Conservation (phyloP, 495 filamentous ascomycete species). For the Trichoderma erinaceum region DNA sequence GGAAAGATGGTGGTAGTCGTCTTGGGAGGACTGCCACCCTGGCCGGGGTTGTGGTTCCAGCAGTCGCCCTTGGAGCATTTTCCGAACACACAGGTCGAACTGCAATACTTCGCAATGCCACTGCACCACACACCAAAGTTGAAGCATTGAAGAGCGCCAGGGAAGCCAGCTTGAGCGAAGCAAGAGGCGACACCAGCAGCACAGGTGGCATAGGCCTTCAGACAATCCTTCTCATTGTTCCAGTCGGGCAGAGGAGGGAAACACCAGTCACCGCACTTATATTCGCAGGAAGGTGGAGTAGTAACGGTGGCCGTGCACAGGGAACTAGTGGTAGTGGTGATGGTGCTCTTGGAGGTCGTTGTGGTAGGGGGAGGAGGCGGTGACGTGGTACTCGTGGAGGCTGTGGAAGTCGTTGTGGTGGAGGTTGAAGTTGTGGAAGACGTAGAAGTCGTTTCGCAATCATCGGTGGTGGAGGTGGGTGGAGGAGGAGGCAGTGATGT, state of each 20-base stretch:
- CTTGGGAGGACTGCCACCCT: conserved; percentile 20
- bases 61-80: conserved; percentile 33
- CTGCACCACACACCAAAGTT: conserved; percentile 40
- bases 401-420: conserved; percentile 18
- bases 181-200: conserved; percentile 40
- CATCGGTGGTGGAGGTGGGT: conserved; percentile 18
- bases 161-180: conserved; percentile 43
- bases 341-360: conserved; percentile 13
- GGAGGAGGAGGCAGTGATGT: not conserved
- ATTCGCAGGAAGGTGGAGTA: conserved; percentile 41
- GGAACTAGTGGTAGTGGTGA: conserved; percentile 33
- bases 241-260: conserved; percentile 41
- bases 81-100: conserved; percentile 19
- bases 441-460: conserved; percentile 20
- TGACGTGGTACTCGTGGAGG: conserved; percentile 17
- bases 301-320: conserved; percentile 36
- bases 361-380: conserved; percentile 5
- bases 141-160: conserved; percentile 39
- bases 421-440: conserved; percentile 25
- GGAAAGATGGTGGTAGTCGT: conserved; percentile 28
- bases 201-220: conserved; percentile 32
- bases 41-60: conserved; percentile 33
- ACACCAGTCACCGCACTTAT: conserved; percentile 47
- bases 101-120: conserved; percentile 35
- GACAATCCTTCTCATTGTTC: conserved; percentile 33